Base-by-base conservation (phyloP, 768 basidiomycete genomes). In the Epithele typhae region DNA sequence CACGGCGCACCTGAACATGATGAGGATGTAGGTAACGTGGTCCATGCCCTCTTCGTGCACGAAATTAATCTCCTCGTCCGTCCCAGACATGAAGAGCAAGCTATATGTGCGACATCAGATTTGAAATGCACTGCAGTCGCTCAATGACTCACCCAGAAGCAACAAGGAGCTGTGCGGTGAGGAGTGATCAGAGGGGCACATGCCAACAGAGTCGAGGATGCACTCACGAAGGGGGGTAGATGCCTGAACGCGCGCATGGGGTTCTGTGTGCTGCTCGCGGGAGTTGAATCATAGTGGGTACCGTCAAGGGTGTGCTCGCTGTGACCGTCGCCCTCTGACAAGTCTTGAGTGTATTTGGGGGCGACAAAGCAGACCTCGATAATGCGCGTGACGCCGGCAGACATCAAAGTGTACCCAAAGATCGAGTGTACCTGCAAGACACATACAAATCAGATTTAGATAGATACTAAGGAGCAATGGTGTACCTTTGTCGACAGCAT, bases 1-100 rank as follows among this genome's bases (percentile, higher is more conserved):
- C 25, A 18, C n/a, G 18, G 43, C 75, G 23, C 32, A 85, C 87
- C 85, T 85, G 69, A 82, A 84, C 74, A 92, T 84, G 60, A 88
- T 84, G 15, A 93, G 73, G 30, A 87, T 73, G 58, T 94, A 95
- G 0, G 92, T 92, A 48, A 93, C 92, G 58, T 92, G 90, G 62
- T 95, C 93, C 81, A 95, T 90, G 35, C 77, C 84, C 17, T 68
- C 70, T 11, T 78, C 77, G 52, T 89, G 74, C 4, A 85, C 78
- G 50, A 75, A 87, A 21, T 74, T 58, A 23, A 95, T 68, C 63
- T 95, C 90, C 67, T 97, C 93, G 61, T 97, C 92, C 0, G 94
- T 96, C 0, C 85, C 94, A 12, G 87, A 87, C 81, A 95, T 91
- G 72, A 97, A 96, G 15, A 92, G 66, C 2, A 92, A 64, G 5